phyloP scores from a whole-genome alignment of 441 rosid genomes.

The Gossypium gossypioides region DNA sequence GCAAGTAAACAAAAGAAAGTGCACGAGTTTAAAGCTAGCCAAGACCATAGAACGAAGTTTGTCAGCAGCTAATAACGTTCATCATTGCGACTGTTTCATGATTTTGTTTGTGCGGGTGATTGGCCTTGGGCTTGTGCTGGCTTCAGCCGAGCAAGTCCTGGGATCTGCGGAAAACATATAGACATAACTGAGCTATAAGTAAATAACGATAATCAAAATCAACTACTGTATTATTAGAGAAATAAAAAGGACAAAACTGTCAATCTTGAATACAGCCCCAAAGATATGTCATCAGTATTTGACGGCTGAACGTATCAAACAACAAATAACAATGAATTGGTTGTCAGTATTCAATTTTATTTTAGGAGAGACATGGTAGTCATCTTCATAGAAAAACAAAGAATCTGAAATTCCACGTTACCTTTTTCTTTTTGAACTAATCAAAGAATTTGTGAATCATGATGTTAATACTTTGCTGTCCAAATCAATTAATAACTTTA shows the following conservation, averaged over 20 bases:
- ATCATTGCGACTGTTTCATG: neutral
- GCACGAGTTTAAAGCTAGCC: neutral
- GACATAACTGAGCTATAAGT: neutral
- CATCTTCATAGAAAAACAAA: neutral
- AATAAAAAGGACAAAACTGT: neutral
- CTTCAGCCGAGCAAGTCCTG: neutral
- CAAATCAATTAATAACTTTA: neutral
- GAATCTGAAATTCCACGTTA: neutral
- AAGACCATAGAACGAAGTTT: neutral
- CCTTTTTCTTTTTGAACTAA: neutral
- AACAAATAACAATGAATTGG: neutral
- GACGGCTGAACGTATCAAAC: neutral
- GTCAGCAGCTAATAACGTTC: neutral
- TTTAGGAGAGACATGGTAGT: neutral
- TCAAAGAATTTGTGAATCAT: neutral
- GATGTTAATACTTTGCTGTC: neutral
- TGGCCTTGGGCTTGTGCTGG: neutral
- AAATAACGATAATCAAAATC: neutral
- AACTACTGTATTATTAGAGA: neutral
- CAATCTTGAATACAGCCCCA: neutral
- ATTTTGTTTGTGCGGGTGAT: neutral
- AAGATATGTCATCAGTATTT: neutral
- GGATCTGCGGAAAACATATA: neutral
- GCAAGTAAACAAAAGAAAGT: neutral
- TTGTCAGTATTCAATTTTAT: neutral